Evolutionary conservation across 768 basidiomycete species (phyloP), one percentile per base, ranked within the genome.

Genomic region (Tubosaeta brunneosetosa): DNA sequence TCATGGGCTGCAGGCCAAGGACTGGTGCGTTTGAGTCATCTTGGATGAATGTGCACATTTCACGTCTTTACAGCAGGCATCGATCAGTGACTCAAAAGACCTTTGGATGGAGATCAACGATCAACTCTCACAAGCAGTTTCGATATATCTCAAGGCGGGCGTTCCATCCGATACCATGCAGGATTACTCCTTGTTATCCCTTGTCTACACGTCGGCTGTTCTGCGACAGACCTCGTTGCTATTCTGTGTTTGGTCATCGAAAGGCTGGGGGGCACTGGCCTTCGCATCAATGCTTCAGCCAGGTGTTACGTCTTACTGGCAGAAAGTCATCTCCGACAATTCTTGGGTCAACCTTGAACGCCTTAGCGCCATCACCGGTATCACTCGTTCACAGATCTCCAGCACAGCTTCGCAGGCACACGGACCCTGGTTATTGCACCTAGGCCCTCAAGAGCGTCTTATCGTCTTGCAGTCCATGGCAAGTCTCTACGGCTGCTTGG

Each of bases 341-440:
- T 74, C 74, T 17, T 78, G 75, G 71, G 68, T 77, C 2, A 73
- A 76, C 52, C 69, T 86, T 31, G 87, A 89, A 63, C 81, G 85
- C 10, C 75, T 91, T 40, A 84, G 82, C 44, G 69, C 73, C 7
- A 74, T 85, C 26, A 88, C 91, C 4, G 82, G 84, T 17, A 80
- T 97, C 38, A 75, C 83, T 27, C 81, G 91, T 25, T 74, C 81
- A 0, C 76, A 80, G 8, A 88, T 95, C 17, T 79, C 88, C 2
- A 68, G 69, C 7, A 72, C 81, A 19, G 70, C 91, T n/a, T 75
- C 85, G 3, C 83, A 85, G 61, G 78, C 85, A 0, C 90, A 95
- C 55, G 92, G 91, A 0, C 91, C 94, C 3, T 94, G 91, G 86
- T 72, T 97, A 22, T 67, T 91, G 16, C 86, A 90, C 61, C 78